A percentile compares a stretch with the other conserved stretches of the same genome.
phyloP scores from a whole-genome alignment of 768 basidiomycete species.

The Hygrocybe punicea region DNA sequence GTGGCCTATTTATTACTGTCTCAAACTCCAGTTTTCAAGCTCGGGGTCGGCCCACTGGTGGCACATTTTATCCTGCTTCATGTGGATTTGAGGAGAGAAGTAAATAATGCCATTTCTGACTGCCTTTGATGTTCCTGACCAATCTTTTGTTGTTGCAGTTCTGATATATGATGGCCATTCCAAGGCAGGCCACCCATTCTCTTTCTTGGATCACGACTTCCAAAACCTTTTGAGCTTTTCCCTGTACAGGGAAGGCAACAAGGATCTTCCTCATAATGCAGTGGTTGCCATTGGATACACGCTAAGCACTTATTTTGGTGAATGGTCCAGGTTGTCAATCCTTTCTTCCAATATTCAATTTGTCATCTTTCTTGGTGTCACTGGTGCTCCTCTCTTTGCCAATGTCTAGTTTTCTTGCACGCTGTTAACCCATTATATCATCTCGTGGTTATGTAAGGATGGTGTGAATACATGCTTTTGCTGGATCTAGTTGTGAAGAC shows the following conservation, averaged over 20 bases:
- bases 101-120: background rate
- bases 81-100: background rate
- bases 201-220: background rate
- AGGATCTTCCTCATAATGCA: background rate
- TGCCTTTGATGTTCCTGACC: background rate
- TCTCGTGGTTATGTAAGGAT: no score
- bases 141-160: background rate
- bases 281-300: background rate
- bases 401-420: no score
- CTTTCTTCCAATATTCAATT: background rate
- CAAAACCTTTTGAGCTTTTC: background rate
- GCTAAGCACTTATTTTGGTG: background rate
- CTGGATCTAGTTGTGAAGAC: no score
- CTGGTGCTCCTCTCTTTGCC: background rate
- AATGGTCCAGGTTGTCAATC: no score
- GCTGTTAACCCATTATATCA: no score
- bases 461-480: no score
- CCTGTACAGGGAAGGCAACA: background rate
- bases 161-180: conserved; percentile 7
- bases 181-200: background rate
- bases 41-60: background rate
- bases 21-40: background rate
- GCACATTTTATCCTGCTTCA: background rate
- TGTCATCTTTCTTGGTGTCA: background rate
- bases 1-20: background rate